Evolutionary conservation across 805 yeast species (phyloP).

Genomic region (Zygosaccharomyces siamensis): DNA sequence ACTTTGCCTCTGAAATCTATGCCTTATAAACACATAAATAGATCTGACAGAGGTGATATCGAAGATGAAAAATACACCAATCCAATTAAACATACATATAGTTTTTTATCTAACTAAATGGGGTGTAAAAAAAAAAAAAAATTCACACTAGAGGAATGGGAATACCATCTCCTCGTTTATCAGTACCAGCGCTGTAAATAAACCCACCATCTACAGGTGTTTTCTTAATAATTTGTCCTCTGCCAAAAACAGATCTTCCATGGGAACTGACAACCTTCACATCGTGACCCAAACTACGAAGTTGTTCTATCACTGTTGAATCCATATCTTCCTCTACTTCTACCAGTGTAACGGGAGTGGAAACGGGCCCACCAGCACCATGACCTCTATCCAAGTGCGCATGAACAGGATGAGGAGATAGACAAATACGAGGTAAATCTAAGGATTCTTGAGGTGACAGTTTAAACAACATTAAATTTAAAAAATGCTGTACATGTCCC

Average conservation of each 20-base stretch:
- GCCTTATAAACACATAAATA: conserved; percentile 12
- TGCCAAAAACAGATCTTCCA: conserved; percentile 48
- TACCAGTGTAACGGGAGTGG: conserved; percentile 54
- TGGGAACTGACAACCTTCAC: conserved; percentile 42
- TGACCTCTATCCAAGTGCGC: conserved; percentile 46
- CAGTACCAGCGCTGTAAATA: conserved; percentile 68
- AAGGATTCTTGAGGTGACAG: conserved; percentile 67
- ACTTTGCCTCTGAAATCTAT: conserved; percentile 23
- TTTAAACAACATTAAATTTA: conserved; percentile 59
- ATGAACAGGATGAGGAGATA: conserved; percentile 47
- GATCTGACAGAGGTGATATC: too few species aligned
- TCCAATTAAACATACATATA: not conserved
- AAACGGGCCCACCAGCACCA: conserved; percentile 62
- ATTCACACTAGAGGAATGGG: conserved; percentile 47
- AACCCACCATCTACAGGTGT: conserved; percentile 38
- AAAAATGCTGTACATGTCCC: conserved; percentile 73
- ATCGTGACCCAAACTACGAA: conserved; percentile 54
- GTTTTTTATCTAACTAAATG: too few species aligned
- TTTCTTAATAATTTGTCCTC: conserved; percentile 68
- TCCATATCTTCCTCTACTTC: conserved; percentile 61
- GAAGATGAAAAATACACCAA: not conserved
- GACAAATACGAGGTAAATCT: conserved; percentile 69
- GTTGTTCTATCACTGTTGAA: conserved; percentile 41
- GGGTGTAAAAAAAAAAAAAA: too few species aligned
- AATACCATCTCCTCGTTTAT: conserved; percentile 82